phyloP scores from a whole-genome alignment of 805 yeast genomes.

The Saturnispora besseyi region DNA sequence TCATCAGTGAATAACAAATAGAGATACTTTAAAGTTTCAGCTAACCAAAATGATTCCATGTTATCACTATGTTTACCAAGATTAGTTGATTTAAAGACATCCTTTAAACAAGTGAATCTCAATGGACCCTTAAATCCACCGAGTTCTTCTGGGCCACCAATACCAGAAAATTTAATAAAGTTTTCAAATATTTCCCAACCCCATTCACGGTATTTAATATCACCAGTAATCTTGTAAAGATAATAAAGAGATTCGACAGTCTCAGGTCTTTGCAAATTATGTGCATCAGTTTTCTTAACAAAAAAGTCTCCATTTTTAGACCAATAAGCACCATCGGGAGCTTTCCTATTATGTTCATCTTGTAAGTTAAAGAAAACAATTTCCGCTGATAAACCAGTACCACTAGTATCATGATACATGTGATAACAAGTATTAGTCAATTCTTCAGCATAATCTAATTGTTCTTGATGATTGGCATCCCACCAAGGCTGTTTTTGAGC shows the following conservation, averaged over 20 bases:
- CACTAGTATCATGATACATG: slow-evolving; percentile 64
- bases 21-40: slow-evolving; percentile 84
- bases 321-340: not conserved
- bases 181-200: slow-evolving; percentile 78
- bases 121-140: slow-evolving; percentile 35
- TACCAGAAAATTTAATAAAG: slow-evolving; percentile 50
- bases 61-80: slow-evolving; percentile 42
- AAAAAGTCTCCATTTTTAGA: slow-evolving; percentile 29
- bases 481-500: slow-evolving; percentile 51
- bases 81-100: slow-evolving; percentile 24
- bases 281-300: slow-evolving; percentile 65
- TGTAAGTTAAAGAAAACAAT: slow-evolving; percentile 66
- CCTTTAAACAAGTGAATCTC: slow-evolving; percentile 53
- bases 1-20: slow-evolving; percentile 66
- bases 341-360: slow-evolving; percentile 32
- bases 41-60: slow-evolving; percentile 89
- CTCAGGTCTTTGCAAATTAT: slow-evolving; percentile 88
- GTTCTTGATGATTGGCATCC: slow-evolving; percentile 49
- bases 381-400: slow-evolving; percentile 81
- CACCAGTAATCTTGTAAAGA: slow-evolving; percentile 71
- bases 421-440: slow-evolving; percentile 73
- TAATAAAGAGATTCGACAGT: slow-evolving; percentile 84
- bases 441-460: slow-evolving; percentile 63
- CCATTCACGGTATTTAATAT: slow-evolving; percentile 76
- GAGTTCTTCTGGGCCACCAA: slow-evolving; percentile 8